These are phyloP conservation scores for Rutidosis leptorrhynchoides DNA, from an alignment of 129 eudicot genomes.

Conservation along the genomic window DNA sequence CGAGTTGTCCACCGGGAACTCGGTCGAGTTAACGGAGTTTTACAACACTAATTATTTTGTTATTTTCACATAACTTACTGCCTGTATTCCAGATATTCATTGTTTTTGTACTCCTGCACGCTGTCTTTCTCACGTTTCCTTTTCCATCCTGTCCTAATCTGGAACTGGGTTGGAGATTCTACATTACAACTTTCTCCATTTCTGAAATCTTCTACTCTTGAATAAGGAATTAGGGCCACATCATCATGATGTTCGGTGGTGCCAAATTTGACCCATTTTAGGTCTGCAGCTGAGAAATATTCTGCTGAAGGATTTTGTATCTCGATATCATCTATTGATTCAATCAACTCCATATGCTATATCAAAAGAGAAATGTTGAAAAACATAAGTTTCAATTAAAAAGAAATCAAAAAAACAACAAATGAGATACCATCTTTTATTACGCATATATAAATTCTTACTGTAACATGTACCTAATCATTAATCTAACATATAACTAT, in stretches of 20 bases:
- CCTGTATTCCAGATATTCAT: slow-evolving; percentile 79
- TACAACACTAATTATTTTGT: too few relatives aligned
- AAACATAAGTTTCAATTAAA: too few relatives aligned
- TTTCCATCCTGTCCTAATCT: slow-evolving; percentile 90
- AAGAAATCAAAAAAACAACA: too few relatives aligned
- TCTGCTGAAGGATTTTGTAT: slow-evolving; percentile 79
- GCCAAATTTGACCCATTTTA: slow-evolving; percentile 77
- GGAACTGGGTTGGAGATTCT: slow-evolving; percentile 91
- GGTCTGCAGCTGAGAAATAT: slow-evolving; percentile 71
- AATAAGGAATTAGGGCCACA: slow-evolving; percentile 86
- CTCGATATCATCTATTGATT: slow-evolving; percentile 54
- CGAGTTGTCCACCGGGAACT: too few relatives aligned
- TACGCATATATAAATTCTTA: too few relatives aligned
- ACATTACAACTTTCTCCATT: slow-evolving; percentile 73
- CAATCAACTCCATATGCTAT: slow-evolving; percentile 66
- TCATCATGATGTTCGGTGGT: slow-evolving; percentile 72
- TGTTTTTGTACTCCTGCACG: slow-evolving; percentile 62
- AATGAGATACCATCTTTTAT: too few relatives aligned
- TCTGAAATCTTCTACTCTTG: slow-evolving; percentile 83
- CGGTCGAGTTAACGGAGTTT: too few relatives aligned
- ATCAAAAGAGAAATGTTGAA: background rate
- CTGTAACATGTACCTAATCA: too few relatives aligned
- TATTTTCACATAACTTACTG: slow-evolving; percentile 48
- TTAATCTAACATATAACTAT: too few relatives aligned
- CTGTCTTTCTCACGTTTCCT: slow-evolving; percentile 70